Percentiles rank a stretch among this genome's conserved stretches.
phyloP scores from a whole-genome alignment of 495 filamentous ascomycete genomes.

The Tuber brumale region DNA sequence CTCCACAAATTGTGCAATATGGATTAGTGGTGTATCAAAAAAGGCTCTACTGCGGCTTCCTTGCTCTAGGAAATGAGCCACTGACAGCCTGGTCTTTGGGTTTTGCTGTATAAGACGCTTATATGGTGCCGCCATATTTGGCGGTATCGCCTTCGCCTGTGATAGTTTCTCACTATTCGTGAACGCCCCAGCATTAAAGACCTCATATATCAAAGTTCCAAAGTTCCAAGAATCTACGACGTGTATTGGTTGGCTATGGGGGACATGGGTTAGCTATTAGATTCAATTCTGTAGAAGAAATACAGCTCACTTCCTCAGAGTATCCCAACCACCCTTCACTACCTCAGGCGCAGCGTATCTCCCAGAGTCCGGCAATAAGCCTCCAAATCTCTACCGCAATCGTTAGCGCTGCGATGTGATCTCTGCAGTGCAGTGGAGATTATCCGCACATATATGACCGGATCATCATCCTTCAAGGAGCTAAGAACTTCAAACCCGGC shows the following conservation, averaged over 20 bases:
- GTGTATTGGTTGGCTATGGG: constrained; percentile 58
- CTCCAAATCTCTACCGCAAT: constrained; percentile 64
- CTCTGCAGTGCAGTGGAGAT: background rate
- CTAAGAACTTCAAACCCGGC: constrained; percentile 89
- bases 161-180: constrained; percentile 65
- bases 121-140: constrained; percentile 80
- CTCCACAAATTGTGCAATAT: constrained; percentile 83
- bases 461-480: constrained; percentile 90
- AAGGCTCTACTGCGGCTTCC: constrained; percentile 75
- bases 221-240: constrained; percentile 83
- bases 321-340: constrained; percentile 77
- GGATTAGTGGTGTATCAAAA: constrained; percentile 87
- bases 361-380: constrained; percentile 72
- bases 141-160: constrained; percentile 79
- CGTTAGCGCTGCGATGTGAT: background rate
- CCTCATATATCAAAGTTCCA: constrained; percentile 76
- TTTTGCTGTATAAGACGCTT: constrained; percentile 81
- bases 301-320: constrained; percentile 54
- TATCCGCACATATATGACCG: constrained; percentile 74
- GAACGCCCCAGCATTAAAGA: constrained; percentile 75
- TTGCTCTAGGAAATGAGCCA: constrained; percentile 83
- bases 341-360: constrained; percentile 82
- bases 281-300: background rate
- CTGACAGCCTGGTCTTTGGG: constrained; percentile 76
- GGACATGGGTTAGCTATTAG: background rate